Evolutionary conservation across 768 basidiomycete species (phyloP), one percentile per base, ranked within the genome.

Genomic region (Boletus sp.): DNA sequence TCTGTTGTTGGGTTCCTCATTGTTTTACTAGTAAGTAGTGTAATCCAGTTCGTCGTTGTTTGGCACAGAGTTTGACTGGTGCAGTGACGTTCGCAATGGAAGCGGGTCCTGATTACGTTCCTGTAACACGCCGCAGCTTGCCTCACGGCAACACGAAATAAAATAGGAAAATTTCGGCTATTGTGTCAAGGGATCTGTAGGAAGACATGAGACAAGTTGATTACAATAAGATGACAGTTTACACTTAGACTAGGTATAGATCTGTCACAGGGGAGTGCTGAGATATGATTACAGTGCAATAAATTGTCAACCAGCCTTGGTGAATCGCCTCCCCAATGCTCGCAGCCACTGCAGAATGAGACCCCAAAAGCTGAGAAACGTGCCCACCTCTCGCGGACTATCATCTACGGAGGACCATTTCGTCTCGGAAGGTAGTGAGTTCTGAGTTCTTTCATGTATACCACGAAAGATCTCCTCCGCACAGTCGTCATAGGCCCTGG

Each of bases 401-500:
- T 64, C 61, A 15, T 55, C 54, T 8, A 56, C 58, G 10, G 30
- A 46, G 42, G 53, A 50, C 47, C 46, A 50, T 39, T 56, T 49
- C 30, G 56, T 46, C 53, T 56, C 42, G 24, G 33, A 51, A 47
- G 5, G 51, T 37, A 37, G 44, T 8, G 48, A 20, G 28, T 17
- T 55, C 32, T 50, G 51, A 51, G 60, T 54, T 49, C 71, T 64
- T 56, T 71, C 71, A 33, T 57, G 63, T 36, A 83, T 65, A 18
- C 73, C 79, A 50, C 63, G 58, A 54, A 81, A 57, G 54, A 90
- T 83, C 10, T 81, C 83, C 56, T 80, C 79, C 6, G 70, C 83
- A 40, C 78, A 77, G 7, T 77, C 80, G 32, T 76, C 67, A 63
- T 81, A 89, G 44, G 79, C 67, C 59, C 71, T 77, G 56, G 77